phyloP scores from a whole-genome alignment of 257 asterid species.

The Nyctanthes arbortristis region DNA sequence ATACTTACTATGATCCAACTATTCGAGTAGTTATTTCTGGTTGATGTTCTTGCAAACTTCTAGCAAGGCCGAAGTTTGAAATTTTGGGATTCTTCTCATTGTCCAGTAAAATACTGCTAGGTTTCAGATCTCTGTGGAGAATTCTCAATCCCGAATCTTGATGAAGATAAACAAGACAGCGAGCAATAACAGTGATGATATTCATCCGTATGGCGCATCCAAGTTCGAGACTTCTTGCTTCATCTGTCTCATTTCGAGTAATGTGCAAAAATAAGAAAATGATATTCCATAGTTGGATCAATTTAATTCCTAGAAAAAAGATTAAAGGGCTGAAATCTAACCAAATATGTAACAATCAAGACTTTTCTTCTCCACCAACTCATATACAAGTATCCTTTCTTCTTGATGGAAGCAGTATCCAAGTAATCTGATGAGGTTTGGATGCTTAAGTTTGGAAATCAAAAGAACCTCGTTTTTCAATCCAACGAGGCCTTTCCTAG shows the following conservation, averaged over 20 bases:
- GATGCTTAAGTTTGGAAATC: slow-evolving; percentile 11
- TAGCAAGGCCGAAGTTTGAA: slow-evolving; percentile 7
- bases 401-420: slow-evolving; percentile 18
- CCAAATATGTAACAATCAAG: slow-evolving; percentile 5
- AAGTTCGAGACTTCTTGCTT: not conserved
- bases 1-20: slow-evolving; percentile 17
- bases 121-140: slow-evolving; percentile 32
- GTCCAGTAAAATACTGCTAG: slow-evolving; percentile 34
- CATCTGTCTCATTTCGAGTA: slow-evolving; percentile 30
- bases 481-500: not conserved
- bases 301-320: not conserved
- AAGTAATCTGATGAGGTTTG: slow-evolving; percentile 1
- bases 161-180: slow-evolving; percentile 33
- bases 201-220: slow-evolving; percentile 14
- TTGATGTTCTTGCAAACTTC: not conserved
- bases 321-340: not conserved
- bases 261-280: not conserved
- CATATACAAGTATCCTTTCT: slow-evolving; percentile 12
- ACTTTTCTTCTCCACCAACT: slow-evolving; percentile 22
- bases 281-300: not conserved
- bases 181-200: slow-evolving; percentile 36
- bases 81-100: slow-evolving; percentile 25
- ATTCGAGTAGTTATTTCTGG: not conserved
- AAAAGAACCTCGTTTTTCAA: slow-evolving; percentile 11
- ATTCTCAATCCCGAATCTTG: slow-evolving; percentile 24